phyloP scores from a whole-genome alignment of 441 rosid genomes.

The Erodium trifolium region DNA sequence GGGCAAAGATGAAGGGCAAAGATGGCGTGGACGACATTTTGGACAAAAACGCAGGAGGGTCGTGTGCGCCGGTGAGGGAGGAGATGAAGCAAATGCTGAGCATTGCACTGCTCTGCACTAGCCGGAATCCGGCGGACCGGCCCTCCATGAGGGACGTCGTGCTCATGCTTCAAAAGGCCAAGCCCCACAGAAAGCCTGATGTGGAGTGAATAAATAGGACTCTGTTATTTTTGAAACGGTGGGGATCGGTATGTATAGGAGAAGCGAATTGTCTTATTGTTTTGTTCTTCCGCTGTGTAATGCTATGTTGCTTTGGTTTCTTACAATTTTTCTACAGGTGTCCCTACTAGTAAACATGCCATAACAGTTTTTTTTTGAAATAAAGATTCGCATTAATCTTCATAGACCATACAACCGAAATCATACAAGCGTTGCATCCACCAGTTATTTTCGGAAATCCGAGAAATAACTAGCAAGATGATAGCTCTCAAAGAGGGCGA shows the following conservation, averaged over 20 bases:
- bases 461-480: no score
- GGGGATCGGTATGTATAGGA: constrained; percentile 55
- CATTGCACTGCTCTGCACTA: constrained; percentile 76
- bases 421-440: no score
- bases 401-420: no score
- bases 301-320: no score
- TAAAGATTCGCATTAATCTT: no score
- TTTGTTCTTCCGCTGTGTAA: neutral
- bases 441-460: no score
- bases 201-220: constrained; percentile 25
- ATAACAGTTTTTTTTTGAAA: no score
- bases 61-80: constrained; percentile 53
- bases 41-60: constrained; percentile 63
- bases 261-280: constrained; percentile 24
- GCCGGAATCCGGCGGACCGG: constrained; percentile 67
- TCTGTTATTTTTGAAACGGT: constrained; percentile 20
- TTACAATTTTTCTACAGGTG: no score
- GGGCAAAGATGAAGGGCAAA: constrained; percentile 58
- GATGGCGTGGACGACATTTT: constrained; percentile 48
- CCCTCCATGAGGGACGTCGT: constrained; percentile 96
- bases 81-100: constrained; percentile 83
- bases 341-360: no score
- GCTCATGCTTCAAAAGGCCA: constrained; percentile 79
- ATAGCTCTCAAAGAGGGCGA: no score
- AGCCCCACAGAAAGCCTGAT: constrained; percentile 70